Evolutionary conservation across 2,329 filamentous ascomycete species (phyloP), one percentile per base, ranked within the genome.

Genomic region (Cercospora berteroae): DNA sequence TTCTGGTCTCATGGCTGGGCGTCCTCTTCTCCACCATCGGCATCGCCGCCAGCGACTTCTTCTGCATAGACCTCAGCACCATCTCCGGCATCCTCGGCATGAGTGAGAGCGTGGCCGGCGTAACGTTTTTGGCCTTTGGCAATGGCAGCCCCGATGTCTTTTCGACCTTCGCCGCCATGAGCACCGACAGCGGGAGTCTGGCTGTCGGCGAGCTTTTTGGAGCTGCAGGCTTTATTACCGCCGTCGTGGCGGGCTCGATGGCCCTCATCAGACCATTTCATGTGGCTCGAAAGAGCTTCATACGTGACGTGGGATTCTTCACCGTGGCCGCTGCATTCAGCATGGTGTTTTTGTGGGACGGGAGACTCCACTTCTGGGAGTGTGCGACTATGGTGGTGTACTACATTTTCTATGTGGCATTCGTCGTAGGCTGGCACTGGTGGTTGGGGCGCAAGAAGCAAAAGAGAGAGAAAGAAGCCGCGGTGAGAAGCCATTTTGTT

Each of bases 111-210:
- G 86, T 99, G 80, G 93, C 95, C 0, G 95, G 95, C 39, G 96
- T 99, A 29, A 99, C 95, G 0, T 96, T 99, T 75, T 82, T 99
- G 62, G 95, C 95, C 8, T 96, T 99, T 80, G 95, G 95, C 71
- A 99, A 99, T 82, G 95, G 95, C 62, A 98, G 94, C 69, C 95
- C 95, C 2, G 95, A 99, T 80, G 94, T 99, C 56, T 99, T 99
- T 80, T 97, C 94, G 72, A 99, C 95, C 2, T 98, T 99, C 81
- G 95, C 95, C 16, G 96, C 95, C 73, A 98, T 99, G 93, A 90
- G 89, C 75, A 97, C 94, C 25, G 93, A 98, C 76, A 97, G 94
- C 77, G 94, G 94, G n/a, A 96, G 94, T 81, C 87, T 99, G 84
- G 95, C 95, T 1, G 89, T 99, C 48, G 95, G 95, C 56, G 95